A percentile compares a stretch with the other conserved stretches of the same genome.
These are phyloP conservation scores for Tetracladium setigerum DNA, from an alignment of 495 filamentous ascomycete genomes.

Conservation along the genomic window DNA sequence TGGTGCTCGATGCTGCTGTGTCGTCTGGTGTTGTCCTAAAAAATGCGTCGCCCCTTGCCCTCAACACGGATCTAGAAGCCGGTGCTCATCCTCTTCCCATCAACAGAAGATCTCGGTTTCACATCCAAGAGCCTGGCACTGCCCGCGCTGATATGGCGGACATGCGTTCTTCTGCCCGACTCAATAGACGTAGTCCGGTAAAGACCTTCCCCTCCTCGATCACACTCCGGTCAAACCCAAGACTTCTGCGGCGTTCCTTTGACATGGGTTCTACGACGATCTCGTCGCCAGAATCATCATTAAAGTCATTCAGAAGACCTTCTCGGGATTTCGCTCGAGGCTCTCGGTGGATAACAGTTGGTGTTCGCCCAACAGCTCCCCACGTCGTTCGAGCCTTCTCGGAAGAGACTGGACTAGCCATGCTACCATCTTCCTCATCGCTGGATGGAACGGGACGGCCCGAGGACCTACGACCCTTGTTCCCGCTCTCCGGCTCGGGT, in stretches of 20 bases:
- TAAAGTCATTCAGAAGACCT: slow-evolving; percentile 22
- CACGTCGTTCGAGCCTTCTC: slow-evolving; percentile 15
- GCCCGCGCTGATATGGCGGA: slow-evolving; percentile 63
- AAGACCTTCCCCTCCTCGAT: slow-evolving; percentile 35
- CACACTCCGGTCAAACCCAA: slow-evolving; percentile 31
- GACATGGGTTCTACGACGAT: slow-evolving; percentile 17
- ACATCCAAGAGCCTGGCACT: slow-evolving; percentile 64
- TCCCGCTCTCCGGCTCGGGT: slow-evolving; percentile 30
- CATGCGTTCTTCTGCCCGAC: slow-evolving; percentile 49
- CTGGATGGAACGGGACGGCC: slow-evolving; percentile 20
- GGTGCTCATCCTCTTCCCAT: slow-evolving; percentile 26
- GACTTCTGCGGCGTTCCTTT: slow-evolving; percentile 1
- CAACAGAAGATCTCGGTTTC: slow-evolving; percentile 29
- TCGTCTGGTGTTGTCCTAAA: slow-evolving; percentile 2
- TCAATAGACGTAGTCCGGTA: slow-evolving; percentile 60
- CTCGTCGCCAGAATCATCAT: slow-evolving; percentile 35
- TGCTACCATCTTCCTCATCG: slow-evolving; percentile 23
- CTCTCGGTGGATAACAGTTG: slow-evolving; percentile 38
- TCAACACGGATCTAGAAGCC: slow-evolving; percentile 10
- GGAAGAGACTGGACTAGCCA: slow-evolving; percentile 13
- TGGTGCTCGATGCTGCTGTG: slow-evolving; percentile 18
- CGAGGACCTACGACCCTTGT: slow-evolving; percentile 12
- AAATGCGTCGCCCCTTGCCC: background rate
- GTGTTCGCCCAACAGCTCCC: slow-evolving; percentile 46
- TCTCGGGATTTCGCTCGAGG: slow-evolving; percentile 47